Evolutionary conservation across 2,329 filamentous ascomycete species (phyloP), one percentile per base, ranked within the genome.

Genomic region (Dactylellina haptotyla): DNA sequence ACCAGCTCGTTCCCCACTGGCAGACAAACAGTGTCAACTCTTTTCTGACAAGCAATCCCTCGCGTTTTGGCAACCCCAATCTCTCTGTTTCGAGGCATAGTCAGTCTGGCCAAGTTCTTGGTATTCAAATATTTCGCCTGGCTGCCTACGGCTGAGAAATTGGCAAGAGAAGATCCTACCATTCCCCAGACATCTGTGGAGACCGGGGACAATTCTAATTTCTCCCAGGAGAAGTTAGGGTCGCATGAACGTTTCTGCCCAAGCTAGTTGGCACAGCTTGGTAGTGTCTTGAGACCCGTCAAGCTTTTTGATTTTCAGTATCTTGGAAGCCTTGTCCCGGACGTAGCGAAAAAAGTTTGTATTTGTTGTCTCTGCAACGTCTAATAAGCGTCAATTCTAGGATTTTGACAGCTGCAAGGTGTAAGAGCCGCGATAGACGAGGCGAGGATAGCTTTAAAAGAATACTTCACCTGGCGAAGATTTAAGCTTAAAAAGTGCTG

Each of bases 121-220:
- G 69, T 61, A 48, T 25, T 54, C 54, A 59, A 59, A 65, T 46
- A 53, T 43, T 59, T 58, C 32, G 16, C 39, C 30, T 16, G 51
- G 67, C 30, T 72, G 67, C 67, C 61, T 73, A 73, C 69, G 69
- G 69, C 69, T 73, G 69, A 73, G 69, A 66, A 66, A 73, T 73
- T 73, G 69, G 57, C 54, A 56, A 48, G 18, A 28, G 51, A 46
- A 53, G 45, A 64, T 61, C 61, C 53, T 57, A 37, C 48, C 28
- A 34, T 25, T 51, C 23, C 23, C 23, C n/a, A 10, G 39, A 1
- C 26, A 39, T 41, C 45, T 37, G 37, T 32, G 57, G 28, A 53
- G 45, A 41, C n/a, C n/a, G n/a, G n/a, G n/a, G 58, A 23, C 3
- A 23, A 25, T 25, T 34, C 9, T 28, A 63, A 26, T 50, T 64